phyloP scores from a whole-genome alignment of 1,284 basidiomycete genomes.

The Naganishia albida region DNA sequence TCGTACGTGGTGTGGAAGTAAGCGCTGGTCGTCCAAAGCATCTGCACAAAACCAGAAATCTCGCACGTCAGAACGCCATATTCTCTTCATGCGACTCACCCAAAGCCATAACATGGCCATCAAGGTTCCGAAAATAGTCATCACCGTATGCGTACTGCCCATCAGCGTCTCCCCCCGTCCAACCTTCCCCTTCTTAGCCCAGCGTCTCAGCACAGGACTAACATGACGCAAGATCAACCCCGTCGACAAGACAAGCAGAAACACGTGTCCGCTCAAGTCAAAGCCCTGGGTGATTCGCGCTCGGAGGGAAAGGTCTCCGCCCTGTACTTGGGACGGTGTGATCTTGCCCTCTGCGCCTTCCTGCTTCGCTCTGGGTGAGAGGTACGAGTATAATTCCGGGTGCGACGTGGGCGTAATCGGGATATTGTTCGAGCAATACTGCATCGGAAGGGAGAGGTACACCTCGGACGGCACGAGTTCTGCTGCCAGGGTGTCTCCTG shows the following conservation, averaged over 20 bases:
- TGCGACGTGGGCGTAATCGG: slow-evolving; percentile 28
- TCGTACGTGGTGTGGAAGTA: slow-evolving; percentile 33
- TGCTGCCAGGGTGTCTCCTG: not conserved
- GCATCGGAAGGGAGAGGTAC: slow-evolving; percentile 25
- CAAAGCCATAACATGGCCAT: slow-evolving; percentile 25
- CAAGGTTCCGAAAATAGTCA: slow-evolving; percentile 10
- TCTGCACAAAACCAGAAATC: too few relatives aligned
- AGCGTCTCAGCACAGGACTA: slow-evolving; percentile 45
- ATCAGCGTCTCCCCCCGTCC: slow-evolving; percentile 8
- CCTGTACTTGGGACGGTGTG: slow-evolving; percentile 19
- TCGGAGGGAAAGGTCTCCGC: slow-evolving; percentile 23
- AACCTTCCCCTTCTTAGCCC: slow-evolving; percentile 21
- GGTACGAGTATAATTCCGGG: slow-evolving; percentile 29
- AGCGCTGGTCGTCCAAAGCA: slow-evolving; percentile 34
- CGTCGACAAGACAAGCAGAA: slow-evolving; percentile 80
- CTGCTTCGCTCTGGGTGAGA: slow-evolving; percentile 28
- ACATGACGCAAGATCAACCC: slow-evolving; percentile 80
- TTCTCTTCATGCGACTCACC: slow-evolving; percentile 15
- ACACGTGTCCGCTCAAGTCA: slow-evolving; percentile 92
- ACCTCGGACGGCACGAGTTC: slow-evolving; percentile 14
- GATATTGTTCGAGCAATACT: slow-evolving; percentile 26
- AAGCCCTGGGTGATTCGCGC: slow-evolving; percentile 71
- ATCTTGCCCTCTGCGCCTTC: slow-evolving; percentile 28
- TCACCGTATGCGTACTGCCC: slow-evolving; percentile 9
- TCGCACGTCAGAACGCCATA: too few relatives aligned